Conservation (phyloP, 441 rosid genomes). For the Heliophila coronopifolia region DNA sequence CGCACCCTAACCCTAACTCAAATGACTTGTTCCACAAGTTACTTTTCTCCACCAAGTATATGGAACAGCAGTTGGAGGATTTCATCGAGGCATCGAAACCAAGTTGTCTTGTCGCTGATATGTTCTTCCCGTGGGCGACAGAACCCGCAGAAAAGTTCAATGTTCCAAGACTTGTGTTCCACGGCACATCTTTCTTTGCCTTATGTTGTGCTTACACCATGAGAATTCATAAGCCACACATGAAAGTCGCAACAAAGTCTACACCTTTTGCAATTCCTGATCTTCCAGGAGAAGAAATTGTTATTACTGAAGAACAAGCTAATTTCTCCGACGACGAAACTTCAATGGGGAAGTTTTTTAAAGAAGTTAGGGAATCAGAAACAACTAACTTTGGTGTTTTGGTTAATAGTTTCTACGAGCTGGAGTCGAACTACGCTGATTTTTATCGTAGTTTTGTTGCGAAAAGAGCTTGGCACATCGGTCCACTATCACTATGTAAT, state of each 20-base stretch:
- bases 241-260: slow-evolving; percentile 35
- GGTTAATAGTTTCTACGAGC: slow-evolving; percentile 62
- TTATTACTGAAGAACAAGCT: slow-evolving; percentile 25
- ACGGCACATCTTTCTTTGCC: slow-evolving; percentile 39
- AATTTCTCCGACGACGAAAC: slow-evolving; percentile 17
- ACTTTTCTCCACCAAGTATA: slow-evolving; percentile 28
- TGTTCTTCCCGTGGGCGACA: slow-evolving; percentile 54
- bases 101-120: slow-evolving; percentile 46
- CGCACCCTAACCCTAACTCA: neutral
- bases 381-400: slow-evolving; percentile 42
- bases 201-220: slow-evolving; percentile 28
- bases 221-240: slow-evolving; percentile 34
- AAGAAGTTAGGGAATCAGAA: slow-evolving; percentile 25
- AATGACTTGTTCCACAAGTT: slow-evolving; percentile 25
- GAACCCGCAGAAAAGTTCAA: slow-evolving; percentile 37
- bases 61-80: slow-evolving; percentile 40
- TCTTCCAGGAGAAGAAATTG: slow-evolving; percentile 48
- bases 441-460: slow-evolving; percentile 37
- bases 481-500: slow-evolving; percentile 41
- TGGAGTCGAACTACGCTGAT: slow-evolving; percentile 46
- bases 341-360: slow-evolving; percentile 10
- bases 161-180: slow-evolving; percentile 55
- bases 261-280: slow-evolving; percentile 44
- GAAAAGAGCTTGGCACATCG: slow-evolving; percentile 53
- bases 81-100: slow-evolving; percentile 38